Conservation (phyloP, 208 protist species). For the Acanthamoeba comandoni region DNA sequence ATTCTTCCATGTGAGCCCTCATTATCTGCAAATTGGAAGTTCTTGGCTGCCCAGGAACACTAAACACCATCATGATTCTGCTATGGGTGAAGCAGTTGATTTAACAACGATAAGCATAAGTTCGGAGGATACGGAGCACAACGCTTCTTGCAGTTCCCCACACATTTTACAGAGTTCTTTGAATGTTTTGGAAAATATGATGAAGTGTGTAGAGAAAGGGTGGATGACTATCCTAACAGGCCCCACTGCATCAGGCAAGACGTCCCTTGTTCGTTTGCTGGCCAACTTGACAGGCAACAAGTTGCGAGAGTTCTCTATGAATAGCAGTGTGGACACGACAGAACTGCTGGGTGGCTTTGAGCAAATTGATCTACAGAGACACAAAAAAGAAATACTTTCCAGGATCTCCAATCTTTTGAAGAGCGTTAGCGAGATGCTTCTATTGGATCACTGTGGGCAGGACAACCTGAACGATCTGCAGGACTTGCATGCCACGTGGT, state of each 20-base stretch:
- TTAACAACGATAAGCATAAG: background rate
- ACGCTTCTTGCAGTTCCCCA: background rate
- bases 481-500: conserved; percentile 32
- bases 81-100: too few species aligned
- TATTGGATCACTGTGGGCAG: background rate
- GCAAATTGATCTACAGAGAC: conserved; percentile 93
- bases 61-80: background rate
- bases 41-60: conserved; percentile 24
- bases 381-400: conserved; percentile 67
- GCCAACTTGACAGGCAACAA: conserved; percentile 92
- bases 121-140: background rate
- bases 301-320: conserved; percentile 97
- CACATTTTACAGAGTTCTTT: conserved; percentile 45
- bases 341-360: conserved; percentile 99
- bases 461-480: background rate
- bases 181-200: conserved; percentile 88
- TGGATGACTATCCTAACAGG: conserved; percentile 97
- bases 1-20: conserved; percentile 78
- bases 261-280: conserved; percentile 93
- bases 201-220: conserved; percentile 92
- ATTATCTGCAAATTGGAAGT: conserved; percentile 82
- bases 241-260: conserved; percentile 95
- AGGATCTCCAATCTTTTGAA: conserved; percentile 1
- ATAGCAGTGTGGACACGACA: conserved; percentile 97
- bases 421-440: conserved; percentile 62